These are phyloP conservation scores for Omphalea diandra DNA, from an alignment of 441 rosid species.

Conservation along the genomic window DNA sequence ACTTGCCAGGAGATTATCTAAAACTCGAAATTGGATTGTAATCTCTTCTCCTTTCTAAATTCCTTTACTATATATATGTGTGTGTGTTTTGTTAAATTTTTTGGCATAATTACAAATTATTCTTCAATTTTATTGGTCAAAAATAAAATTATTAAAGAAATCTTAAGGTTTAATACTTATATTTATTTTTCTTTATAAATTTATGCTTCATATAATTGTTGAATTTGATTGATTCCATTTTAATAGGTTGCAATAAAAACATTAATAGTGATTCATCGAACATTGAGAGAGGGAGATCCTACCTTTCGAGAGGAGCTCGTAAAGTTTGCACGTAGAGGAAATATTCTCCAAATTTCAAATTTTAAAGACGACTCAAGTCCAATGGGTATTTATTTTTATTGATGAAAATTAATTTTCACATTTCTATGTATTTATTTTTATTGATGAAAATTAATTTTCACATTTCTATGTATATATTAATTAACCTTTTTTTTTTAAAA, in stretches of 20 bases:
- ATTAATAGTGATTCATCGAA: constrained; percentile 73
- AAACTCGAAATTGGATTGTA: constrained; percentile 75
- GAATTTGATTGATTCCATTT: not conserved
- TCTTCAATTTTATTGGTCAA: no score
- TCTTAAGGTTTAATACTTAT: no score
- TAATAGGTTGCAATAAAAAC: constrained; percentile 71
- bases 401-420: not conserved
- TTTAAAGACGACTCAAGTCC: constrained; percentile 80
- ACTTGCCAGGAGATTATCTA: constrained; percentile 65
- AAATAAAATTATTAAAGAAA: no score
- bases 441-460: no score
- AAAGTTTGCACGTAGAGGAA: constrained; percentile 57
- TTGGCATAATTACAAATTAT: no score
- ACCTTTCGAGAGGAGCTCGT: constrained; percentile 72
- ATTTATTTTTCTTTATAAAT: no score
- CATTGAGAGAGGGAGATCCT: constrained; percentile 83
- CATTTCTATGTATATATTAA: not conserved
- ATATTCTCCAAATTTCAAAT: constrained; percentile 66
- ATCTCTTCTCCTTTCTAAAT: not conserved
- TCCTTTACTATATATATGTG: not conserved
- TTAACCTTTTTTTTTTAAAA: not conserved
- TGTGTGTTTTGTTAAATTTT: not conserved
- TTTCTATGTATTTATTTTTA: not conserved
- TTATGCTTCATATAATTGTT: no score
- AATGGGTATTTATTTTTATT: constrained; percentile 39